phyloP scores from a whole-genome alignment of 2,329 filamentous ascomycete genomes.

The Aspergillus sp. region DNA sequence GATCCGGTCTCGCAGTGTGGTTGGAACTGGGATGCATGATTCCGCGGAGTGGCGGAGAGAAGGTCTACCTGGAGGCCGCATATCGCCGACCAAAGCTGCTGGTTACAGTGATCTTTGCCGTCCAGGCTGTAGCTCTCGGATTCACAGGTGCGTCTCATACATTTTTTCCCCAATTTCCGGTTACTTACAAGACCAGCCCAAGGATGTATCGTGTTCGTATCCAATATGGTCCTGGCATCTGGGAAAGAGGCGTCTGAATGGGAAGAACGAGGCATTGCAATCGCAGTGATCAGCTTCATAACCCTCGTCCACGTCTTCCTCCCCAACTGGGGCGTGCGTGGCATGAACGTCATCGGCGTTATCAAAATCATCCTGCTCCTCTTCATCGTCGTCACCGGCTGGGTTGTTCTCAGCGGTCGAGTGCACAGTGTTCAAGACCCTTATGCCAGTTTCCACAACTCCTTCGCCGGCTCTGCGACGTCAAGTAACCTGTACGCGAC shows the following conservation, averaged over 20 bases:
- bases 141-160: constrained; percentile 3
- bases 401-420: constrained; percentile 40
- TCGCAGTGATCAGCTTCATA: constrained; percentile 29
- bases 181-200: too few relatives aligned
- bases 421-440: constrained; percentile 35
- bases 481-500: constrained; percentile 3
- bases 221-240: constrained; percentile 24
- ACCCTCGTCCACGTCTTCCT: constrained; percentile 44
- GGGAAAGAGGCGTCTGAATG: constrained; percentile 24
- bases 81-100: constrained; percentile 1
- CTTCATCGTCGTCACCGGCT: constrained; percentile 44
- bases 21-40: constrained; percentile 49
- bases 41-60: constrained; percentile 48
- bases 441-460: constrained; percentile 37
- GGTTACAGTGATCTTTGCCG: constrained; percentile 1
- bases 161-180: too few relatives aligned
- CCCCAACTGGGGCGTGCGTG: constrained; percentile 42
- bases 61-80: constrained; percentile 47
- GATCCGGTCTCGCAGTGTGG: constrained; percentile 49
- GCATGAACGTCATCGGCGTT: constrained; percentile 46
- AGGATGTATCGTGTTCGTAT: constrained; percentile 4
- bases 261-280: constrained; percentile 28
- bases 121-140: background rate
- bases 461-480: constrained; percentile 1
- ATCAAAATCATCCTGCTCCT: constrained; percentile 49